These are phyloP conservation scores for Fusarium sp. DNA, from an alignment of 2,329 filamentous ascomycete species.

Conservation along the genomic window DNA sequence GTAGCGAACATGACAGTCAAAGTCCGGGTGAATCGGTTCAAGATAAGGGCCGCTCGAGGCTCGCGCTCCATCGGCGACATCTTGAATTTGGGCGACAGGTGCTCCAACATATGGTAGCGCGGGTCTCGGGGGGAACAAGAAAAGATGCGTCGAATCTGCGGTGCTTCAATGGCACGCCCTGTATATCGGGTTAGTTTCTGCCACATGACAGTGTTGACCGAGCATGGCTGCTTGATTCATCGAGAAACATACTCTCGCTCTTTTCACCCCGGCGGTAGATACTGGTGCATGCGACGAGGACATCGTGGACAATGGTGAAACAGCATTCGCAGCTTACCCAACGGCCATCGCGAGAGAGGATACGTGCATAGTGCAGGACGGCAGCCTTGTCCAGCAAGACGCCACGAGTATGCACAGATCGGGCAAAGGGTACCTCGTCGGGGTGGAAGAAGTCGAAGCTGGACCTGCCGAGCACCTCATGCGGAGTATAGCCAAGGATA, in stretches of 20 bases:
- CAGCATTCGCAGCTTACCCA: slow-evolving; percentile 90
- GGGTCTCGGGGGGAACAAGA: slow-evolving; percentile 85
- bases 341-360: slow-evolving; percentile 74
- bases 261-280: slow-evolving; percentile 77
- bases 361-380: slow-evolving; percentile 82
- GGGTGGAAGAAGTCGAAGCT: slow-evolving; percentile 90
- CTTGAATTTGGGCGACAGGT: slow-evolving; percentile 84
- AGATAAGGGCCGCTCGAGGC: slow-evolving; percentile 83
- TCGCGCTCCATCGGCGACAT: slow-evolving; percentile 75
- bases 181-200: slow-evolving; percentile 20
- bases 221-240: neutral
- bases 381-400: slow-evolving; percentile 86
- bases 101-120: slow-evolving; percentile 89
- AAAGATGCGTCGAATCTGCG: slow-evolving; percentile 82
- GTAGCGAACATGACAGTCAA: slow-evolving; percentile 90
- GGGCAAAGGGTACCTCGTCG: slow-evolving; percentile 81
- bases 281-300: slow-evolving; percentile 85
- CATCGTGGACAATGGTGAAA: slow-evolving; percentile 90
- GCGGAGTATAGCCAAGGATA: slow-evolving; percentile 82
- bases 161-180: slow-evolving; percentile 84
- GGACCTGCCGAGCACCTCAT: slow-evolving; percentile 80
- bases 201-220: neutral
- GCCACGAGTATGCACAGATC: slow-evolving; percentile 77
- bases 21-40: slow-evolving; percentile 87
- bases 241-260: slow-evolving; percentile 75